These are phyloP conservation scores for Seminavis robusta DNA, from an alignment of 108 stramenopile genomes.

Conservation along the genomic window DNA sequence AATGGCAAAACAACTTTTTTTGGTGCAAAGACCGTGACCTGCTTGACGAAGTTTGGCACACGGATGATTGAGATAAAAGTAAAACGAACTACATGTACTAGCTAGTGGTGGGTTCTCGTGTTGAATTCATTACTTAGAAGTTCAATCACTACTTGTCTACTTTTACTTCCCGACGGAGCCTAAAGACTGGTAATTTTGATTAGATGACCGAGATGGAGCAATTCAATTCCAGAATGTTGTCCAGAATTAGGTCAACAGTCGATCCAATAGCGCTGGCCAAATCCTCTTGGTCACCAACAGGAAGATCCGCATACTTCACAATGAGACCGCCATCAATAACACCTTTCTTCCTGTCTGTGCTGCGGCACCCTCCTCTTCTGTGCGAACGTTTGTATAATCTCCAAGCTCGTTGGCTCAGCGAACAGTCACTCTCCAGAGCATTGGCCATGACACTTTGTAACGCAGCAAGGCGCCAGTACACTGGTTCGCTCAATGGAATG, in stretches of 20 bases:
- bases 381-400: conserved; percentile 70
- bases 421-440: conserved; percentile 86
- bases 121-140: too few species aligned
- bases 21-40: too few species aligned
- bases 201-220: conserved; percentile 49
- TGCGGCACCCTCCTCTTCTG: conserved; percentile 76
- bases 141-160: not conserved
- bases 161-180: not conserved
- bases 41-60: too few species aligned
- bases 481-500: conserved; percentile 82
- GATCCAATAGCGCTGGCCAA: conserved; percentile 93
- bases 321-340: conserved; percentile 92
- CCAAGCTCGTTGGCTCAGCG: conserved; percentile 73
- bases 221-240: conserved; percentile 83
- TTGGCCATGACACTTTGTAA: conserved; percentile 90
- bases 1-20: too few species aligned
- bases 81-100: too few species aligned
- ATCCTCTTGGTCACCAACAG: conserved; percentile 85
- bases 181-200: not conserved
- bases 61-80: too few species aligned
- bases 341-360: conserved; percentile 83
- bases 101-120: too few species aligned
- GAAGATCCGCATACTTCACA: conserved; percentile 72
- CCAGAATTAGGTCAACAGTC: conserved; percentile 87
- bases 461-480: conserved; percentile 85